These are phyloP conservation scores for Scytalidium sp. DNA, from an alignment of 2,329 filamentous ascomycete species.

Conservation along the genomic window DNA sequence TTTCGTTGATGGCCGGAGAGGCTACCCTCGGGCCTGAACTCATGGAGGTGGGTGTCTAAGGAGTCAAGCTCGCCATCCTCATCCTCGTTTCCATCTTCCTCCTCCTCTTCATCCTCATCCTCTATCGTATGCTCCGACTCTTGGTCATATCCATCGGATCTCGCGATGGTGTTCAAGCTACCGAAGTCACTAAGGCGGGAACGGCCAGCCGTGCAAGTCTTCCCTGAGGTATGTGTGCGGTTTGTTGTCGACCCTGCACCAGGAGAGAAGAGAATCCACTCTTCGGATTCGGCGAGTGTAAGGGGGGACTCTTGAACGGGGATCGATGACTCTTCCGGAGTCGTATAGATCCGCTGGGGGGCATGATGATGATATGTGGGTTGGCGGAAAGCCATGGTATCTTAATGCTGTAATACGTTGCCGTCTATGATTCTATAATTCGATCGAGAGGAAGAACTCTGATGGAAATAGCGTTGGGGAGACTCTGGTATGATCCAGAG, in stretches of 20 bases:
- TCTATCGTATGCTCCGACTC: conserved; percentile 50
- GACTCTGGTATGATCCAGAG: too few species aligned
- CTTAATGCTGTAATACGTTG: background rate
- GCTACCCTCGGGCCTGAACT: conserved; percentile 65
- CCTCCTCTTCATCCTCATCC: conserved; percentile 58
- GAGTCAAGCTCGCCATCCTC: conserved; percentile 86
- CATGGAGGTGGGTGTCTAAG: conserved; percentile 85
- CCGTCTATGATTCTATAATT: background rate
- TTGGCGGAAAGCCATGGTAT: conserved; percentile 59
- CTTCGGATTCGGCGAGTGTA: conserved; percentile 70
- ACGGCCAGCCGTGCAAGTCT: conserved; percentile 63
- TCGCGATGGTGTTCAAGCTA: conserved; percentile 68
- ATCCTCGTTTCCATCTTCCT: conserved; percentile 47
- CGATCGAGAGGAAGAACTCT: background rate
- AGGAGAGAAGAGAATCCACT: conserved; percentile 95
- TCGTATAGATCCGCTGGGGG: conserved; percentile 43
- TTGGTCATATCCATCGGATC: conserved; percentile 51
- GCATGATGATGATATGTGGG: conserved; percentile 52
- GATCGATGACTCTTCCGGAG: conserved; percentile 35
- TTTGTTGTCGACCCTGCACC: conserved; percentile 64
- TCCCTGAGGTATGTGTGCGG: conserved; percentile 65
- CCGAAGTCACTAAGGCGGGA: conserved; percentile 79
- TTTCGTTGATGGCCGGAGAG: conserved; percentile 22
- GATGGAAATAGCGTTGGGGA: background rate
- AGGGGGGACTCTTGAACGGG: conserved; percentile 19